phyloP scores from a whole-genome alignment of 2,329 filamentous ascomycete genomes.

The Nothomitra cinnamomea region DNA sequence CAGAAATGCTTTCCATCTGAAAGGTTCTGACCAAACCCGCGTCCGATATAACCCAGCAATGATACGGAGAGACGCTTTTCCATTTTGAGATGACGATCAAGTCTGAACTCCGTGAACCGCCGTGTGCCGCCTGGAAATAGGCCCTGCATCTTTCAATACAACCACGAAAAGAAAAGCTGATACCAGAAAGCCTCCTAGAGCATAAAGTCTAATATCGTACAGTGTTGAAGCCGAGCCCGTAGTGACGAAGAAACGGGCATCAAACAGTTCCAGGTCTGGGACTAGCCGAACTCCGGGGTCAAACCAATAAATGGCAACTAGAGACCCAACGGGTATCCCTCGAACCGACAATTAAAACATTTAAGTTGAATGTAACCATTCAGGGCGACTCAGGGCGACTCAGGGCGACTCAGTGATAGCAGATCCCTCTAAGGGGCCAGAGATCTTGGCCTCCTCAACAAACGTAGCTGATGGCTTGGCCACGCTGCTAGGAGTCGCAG shows the following conservation, averaged over 20 bases:
- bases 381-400: not conserved
- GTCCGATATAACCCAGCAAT: too few relatives aligned
- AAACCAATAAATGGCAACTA: not conserved
- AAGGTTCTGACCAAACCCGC: too few relatives aligned
- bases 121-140: not conserved
- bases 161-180: not conserved
- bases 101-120: not conserved
- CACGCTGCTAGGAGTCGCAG: not conserved
- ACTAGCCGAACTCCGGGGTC: not conserved
- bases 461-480: slow-evolving; percentile 22
- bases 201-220: slow-evolving; percentile 1
- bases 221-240: not conserved
- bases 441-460: slow-evolving; percentile 26
- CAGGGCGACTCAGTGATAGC: slow-evolving; percentile 20
- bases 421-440: slow-evolving; percentile 17
- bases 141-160: not conserved
- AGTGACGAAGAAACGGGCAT: not conserved
- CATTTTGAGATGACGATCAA: too few relatives aligned
- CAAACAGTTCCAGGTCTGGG: not conserved
- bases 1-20: too few relatives aligned
- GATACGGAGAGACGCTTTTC: too few relatives aligned
- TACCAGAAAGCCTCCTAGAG: not conserved
- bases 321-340: not conserved
- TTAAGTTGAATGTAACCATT: too few relatives aligned
- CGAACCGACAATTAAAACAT: not conserved